Evolutionary conservation across 176 grass and related monocot genomes (phyloP).

Genomic region (Triticum urartu): DNA sequence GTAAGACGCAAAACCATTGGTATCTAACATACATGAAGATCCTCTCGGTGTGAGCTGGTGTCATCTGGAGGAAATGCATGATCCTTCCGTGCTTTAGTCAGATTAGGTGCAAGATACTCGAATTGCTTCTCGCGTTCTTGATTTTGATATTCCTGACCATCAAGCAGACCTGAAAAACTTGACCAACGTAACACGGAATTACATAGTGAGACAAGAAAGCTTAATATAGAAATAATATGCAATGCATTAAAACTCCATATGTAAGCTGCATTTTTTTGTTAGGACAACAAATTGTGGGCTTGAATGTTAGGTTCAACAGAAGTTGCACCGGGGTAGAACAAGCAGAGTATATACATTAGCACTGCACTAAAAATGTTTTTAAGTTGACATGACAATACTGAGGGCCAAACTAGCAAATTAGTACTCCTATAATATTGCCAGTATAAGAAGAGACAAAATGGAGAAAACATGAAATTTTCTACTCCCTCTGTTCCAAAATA

Average conservation of each 20-base stretch:
- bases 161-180: constrained; percentile 88
- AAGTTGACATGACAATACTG: neutral
- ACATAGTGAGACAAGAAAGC: constrained; percentile 30
- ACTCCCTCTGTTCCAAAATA: too few species aligned
- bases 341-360: neutral
- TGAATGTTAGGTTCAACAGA: neutral
- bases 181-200: constrained; percentile 57
- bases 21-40: constrained; percentile 54
- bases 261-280: neutral
- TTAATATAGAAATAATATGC: neutral
- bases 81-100: constrained; percentile 48
- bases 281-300: constrained; percentile 8
- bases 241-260: neutral
- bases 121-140: constrained; percentile 49
- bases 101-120: constrained; percentile 41
- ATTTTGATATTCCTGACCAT: constrained; percentile 51
- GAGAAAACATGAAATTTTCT: neutral
- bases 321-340: neutral
- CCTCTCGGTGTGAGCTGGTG: constrained; percentile 42
- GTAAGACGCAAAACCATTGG: constrained; percentile 35
- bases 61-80: constrained; percentile 47
- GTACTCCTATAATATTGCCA: neutral
- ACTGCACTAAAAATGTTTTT: neutral
- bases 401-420: neutral
- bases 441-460: constrained; percentile 13